Conservation (phyloP, 2,329 filamentous ascomycete genomes). For the Harringtonia aguacate region DNA sequence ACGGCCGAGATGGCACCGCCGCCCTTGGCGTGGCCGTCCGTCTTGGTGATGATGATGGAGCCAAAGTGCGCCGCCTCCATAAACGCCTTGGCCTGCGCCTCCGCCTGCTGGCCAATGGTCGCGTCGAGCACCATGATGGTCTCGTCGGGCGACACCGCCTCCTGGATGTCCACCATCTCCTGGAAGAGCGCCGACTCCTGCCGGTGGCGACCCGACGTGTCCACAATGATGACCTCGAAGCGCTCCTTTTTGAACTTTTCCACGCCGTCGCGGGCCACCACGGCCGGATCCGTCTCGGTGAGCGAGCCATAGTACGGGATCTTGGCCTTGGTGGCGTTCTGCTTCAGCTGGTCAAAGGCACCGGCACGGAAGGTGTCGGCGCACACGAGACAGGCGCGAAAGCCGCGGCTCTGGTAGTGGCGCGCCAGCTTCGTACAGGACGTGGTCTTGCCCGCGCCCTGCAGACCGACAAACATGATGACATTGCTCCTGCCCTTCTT, state of each 20-base stretch:
- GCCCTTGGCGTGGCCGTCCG: slow-evolving; percentile 87
- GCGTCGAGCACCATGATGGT: slow-evolving; percentile 98
- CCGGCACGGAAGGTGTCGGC: slow-evolving; percentile 97
- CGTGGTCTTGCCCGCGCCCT: slow-evolving; percentile 96
- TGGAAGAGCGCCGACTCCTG: slow-evolving; percentile 93
- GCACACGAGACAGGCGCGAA: slow-evolving; percentile 88
- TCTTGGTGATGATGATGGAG: slow-evolving; percentile 98
- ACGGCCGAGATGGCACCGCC: slow-evolving; percentile 97
- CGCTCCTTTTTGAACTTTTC: slow-evolving; percentile 98
- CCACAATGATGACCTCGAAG: slow-evolving; percentile 97
- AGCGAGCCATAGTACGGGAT: slow-evolving; percentile 97
- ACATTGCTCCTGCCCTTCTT: slow-evolving; percentile 95
- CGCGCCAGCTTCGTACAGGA: slow-evolving; percentile 94
- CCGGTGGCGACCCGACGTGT: slow-evolving; percentile 89
- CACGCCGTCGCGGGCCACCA: slow-evolving; percentile 89
- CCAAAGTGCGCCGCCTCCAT: slow-evolving; percentile 96
- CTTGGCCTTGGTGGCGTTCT: slow-evolving; percentile 97
- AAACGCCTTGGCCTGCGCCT: slow-evolving; percentile 90
- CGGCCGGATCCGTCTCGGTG: slow-evolving; percentile 90
- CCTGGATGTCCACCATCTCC: slow-evolving; percentile 96
- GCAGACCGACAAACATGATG: slow-evolving; percentile 98
- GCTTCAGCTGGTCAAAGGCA: slow-evolving; percentile 96
- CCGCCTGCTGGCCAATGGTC: slow-evolving; percentile 91
- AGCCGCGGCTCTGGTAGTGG: slow-evolving; percentile 88
- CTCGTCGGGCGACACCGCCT: slow-evolving; percentile 82